Evolutionary conservation across 176 grass and related monocot genomes (phyloP).

Genomic region (Otatea glauca): DNA sequence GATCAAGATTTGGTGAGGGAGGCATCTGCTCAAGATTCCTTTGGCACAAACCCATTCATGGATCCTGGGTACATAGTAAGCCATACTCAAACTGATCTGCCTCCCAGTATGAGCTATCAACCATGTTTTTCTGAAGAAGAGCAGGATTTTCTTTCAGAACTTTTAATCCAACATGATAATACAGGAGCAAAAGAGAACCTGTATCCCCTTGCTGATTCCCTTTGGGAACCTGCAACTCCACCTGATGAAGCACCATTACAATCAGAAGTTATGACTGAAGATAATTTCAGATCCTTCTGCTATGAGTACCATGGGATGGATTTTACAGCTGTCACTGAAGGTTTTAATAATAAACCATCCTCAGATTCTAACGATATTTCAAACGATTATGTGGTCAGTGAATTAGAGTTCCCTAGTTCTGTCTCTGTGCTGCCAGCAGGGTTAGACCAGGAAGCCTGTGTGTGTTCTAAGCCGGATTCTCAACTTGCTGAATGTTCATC

Average conservation of each 20-base stretch:
- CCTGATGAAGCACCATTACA: conserved; percentile 58
- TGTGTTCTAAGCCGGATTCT: conserved; percentile 20
- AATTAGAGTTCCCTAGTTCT: conserved; percentile 25
- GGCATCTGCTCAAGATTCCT: conserved; percentile 52
- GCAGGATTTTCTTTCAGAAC: conserved; percentile 56
- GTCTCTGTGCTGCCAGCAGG: conserved; percentile 4
- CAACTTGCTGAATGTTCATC: conserved; percentile 31
- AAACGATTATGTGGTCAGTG: conserved; percentile 38
- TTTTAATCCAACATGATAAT: conserved; percentile 48
- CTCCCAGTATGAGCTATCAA: conserved; percentile 28
- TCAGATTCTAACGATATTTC: conserved; percentile 44
- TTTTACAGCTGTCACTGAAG: conserved; percentile 35
- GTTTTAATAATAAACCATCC: conserved; percentile 44
- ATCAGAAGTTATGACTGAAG: conserved; percentile 60
- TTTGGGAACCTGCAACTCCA: conserved; percentile 72
- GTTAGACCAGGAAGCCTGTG: conserved; percentile 39
- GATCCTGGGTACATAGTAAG: conserved; percentile 41
- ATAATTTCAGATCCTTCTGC: conserved; percentile 57
- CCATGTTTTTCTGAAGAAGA: conserved; percentile 52
- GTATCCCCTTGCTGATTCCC: conserved; percentile 51
- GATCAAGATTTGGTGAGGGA: conserved; percentile 36
- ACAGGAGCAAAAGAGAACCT: conserved; percentile 40
- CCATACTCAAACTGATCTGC: conserved; percentile 34
- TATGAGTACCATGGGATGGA: conserved; percentile 54
- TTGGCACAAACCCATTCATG: conserved; percentile 52